These are phyloP conservation scores for Umbelopsis sp. DNA, from an alignment of 192 early-diverging fungal species.

Conservation along the genomic window DNA sequence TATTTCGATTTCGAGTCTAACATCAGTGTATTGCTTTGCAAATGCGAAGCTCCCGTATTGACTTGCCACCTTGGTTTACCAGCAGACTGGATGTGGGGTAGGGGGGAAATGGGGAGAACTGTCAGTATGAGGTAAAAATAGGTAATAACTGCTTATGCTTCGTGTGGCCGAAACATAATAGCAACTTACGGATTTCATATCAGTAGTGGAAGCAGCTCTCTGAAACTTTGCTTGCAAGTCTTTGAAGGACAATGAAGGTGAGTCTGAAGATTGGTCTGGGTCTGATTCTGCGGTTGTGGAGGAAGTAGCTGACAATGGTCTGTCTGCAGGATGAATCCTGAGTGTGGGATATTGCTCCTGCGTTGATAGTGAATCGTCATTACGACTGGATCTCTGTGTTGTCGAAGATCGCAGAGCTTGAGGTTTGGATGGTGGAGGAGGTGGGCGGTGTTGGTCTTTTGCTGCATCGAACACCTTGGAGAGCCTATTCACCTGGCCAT, in stretches of 20 bases:
- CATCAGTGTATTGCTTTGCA: background rate
- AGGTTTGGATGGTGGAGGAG: conserved; percentile 25
- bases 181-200: background rate
- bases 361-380: background rate
- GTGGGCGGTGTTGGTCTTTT: background rate
- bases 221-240: conserved; percentile 32
- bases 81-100: background rate
- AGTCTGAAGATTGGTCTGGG: conserved; percentile 2
- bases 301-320: background rate
- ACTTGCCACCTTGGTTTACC: background rate
- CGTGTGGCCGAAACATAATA: background rate
- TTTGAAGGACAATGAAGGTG: conserved; percentile 22
- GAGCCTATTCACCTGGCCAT: conserved; percentile 25
- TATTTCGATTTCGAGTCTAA: background rate
- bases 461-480: conserved; percentile 26
- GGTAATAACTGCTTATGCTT: no score
- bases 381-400: background rate
- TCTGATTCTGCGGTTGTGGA: background rate
- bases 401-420: conserved; percentile 11
- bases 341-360: background rate
- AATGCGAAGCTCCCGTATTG: background rate
- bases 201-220: background rate
- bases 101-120: background rate
- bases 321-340: background rate
- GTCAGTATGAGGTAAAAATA: background rate